These are phyloP conservation scores for Termitomyces sp. DNA, from an alignment of 768 basidiomycete species.

Conservation along the genomic window DNA sequence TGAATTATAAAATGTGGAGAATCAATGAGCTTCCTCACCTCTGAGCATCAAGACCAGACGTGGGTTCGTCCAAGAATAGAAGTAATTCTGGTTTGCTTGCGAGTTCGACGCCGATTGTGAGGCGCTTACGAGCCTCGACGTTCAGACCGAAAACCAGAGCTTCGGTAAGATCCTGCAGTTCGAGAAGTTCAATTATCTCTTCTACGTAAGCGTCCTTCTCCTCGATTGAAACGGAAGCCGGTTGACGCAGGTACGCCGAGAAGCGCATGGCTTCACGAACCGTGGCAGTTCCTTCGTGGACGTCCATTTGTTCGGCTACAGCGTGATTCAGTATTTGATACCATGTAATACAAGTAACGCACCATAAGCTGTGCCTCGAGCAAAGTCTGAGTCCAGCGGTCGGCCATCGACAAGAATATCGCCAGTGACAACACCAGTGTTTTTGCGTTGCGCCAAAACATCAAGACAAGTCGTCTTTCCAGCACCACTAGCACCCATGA, in stretches of 20 bases:
- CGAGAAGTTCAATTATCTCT: slow-evolving; percentile 79
- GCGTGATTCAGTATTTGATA: slow-evolving; percentile 17
- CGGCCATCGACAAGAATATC: slow-evolving; percentile 63
- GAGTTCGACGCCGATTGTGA: slow-evolving; percentile 89
- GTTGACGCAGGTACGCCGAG: slow-evolving; percentile 82
- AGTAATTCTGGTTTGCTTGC: slow-evolving; percentile 81
- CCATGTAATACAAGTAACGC: slow-evolving; percentile 17
- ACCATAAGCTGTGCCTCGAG: slow-evolving; percentile 74
- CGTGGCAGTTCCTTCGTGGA: slow-evolving; percentile 75
- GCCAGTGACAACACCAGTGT: slow-evolving; percentile 60
- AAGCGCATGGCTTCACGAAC: slow-evolving; percentile 84
- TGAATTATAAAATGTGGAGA: slow-evolving; percentile 32
- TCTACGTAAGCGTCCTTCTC: slow-evolving; percentile 81
- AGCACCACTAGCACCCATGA: slow-evolving; percentile 85
- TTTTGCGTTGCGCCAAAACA: slow-evolving; percentile 69
- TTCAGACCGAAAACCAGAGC: slow-evolving; percentile 70
- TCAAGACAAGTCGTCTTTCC: slow-evolving; percentile 76
- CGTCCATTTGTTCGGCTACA: slow-evolving; percentile 77
- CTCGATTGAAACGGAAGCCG: slow-evolving; percentile 52
- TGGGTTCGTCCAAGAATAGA: slow-evolving; percentile 58
- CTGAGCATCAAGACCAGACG: slow-evolving; percentile 39
- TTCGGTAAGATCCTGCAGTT: slow-evolving; percentile 79
- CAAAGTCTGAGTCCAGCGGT: slow-evolving; percentile 49
- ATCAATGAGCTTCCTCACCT: slow-evolving; percentile 19
- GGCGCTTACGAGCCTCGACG: slow-evolving; percentile 72